A percentile compares a stretch with the other conserved stretches of the same genome.
phyloP scores from a whole-genome alignment of 2,329 filamentous ascomycete species.

The Pseudocercospora musae region DNA sequence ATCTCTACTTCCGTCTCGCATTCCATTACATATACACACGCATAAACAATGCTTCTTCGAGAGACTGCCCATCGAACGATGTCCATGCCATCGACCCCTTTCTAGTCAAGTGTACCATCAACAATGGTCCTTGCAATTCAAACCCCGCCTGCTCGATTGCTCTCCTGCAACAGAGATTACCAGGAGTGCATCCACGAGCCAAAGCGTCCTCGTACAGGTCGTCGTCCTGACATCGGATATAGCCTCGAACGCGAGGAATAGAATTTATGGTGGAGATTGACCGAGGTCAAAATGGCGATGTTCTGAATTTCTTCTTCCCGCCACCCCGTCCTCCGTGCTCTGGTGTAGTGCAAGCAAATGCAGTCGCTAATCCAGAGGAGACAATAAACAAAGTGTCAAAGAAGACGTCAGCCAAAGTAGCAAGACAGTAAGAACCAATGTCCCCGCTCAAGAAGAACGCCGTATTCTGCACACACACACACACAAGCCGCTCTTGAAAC shows the following conservation, averaged over 20 bases:
- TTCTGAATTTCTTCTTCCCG: not conserved
- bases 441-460: conserved; percentile 7
- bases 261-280: not conserved
- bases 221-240: not conserved
- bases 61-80: not conserved
- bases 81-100: not conserved
- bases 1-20: conserved; percentile 1
- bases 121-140: not conserved
- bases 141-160: not conserved
- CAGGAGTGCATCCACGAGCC: not conserved
- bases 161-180: not conserved
- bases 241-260: not conserved
- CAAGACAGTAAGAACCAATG: conserved; percentile 7
- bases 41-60: not conserved
- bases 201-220: not conserved
- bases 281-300: not conserved
- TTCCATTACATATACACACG: conserved; percentile 6
- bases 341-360: conserved; percentile 18
- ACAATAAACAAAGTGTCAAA: conserved; percentile 19
- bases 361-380: conserved; percentile 25
- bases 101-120: not conserved
- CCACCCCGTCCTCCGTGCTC: not conserved
- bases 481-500: not conserved
- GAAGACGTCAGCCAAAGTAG: conserved; percentile 5
- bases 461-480: conserved; percentile 5